phyloP scores from a whole-genome alignment of 371 early-diverging fungal genomes.

The Apophysomyces ossiformis region DNA sequence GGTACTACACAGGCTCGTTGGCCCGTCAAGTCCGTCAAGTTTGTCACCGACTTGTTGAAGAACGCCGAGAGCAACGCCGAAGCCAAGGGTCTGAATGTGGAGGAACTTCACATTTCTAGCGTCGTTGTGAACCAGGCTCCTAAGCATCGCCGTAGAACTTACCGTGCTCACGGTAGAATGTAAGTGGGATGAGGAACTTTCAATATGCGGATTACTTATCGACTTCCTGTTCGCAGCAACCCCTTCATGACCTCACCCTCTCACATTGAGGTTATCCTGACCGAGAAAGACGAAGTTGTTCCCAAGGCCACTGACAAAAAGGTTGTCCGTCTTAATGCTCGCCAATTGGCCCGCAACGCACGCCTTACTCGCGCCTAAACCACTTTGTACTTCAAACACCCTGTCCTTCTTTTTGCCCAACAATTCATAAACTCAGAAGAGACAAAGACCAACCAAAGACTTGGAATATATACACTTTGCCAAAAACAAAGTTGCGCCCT shows the following conservation, averaged over 20 bases:
- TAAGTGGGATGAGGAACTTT: constrained; percentile 5
- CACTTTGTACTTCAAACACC: background rate
- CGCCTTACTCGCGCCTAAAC: constrained; percentile 45
- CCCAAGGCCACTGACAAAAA: constrained; percentile 67
- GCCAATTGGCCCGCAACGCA: constrained; percentile 59
- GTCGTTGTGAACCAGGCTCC: constrained; percentile 99
- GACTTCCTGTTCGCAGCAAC: constrained; percentile 38
- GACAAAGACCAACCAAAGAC: background rate
- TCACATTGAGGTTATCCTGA: constrained; percentile 95
- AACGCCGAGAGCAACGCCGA: constrained; percentile 97
- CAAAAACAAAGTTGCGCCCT: too few species aligned
- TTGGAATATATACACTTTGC: too few species aligned
- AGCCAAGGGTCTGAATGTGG: constrained; percentile 88
- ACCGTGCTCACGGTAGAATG: constrained; percentile 99
- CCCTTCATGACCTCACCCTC: constrained; percentile 96
- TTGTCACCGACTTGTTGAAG: constrained; percentile 92
- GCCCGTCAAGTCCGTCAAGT: constrained; percentile 98
- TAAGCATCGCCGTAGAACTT: constrained; percentile 96
- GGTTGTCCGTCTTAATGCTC: constrained; percentile 51
- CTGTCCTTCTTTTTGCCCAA: background rate
- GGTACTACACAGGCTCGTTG: constrained; percentile 97
- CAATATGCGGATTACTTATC: background rate
- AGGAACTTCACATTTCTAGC: constrained; percentile 89
- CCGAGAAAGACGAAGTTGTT: constrained; percentile 81
- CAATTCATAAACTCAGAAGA: background rate